These are phyloP conservation scores for Bryum argenteum DNA, from an alignment of 225 moss, liverwort and hornwort genomes.

Conservation along the genomic window DNA sequence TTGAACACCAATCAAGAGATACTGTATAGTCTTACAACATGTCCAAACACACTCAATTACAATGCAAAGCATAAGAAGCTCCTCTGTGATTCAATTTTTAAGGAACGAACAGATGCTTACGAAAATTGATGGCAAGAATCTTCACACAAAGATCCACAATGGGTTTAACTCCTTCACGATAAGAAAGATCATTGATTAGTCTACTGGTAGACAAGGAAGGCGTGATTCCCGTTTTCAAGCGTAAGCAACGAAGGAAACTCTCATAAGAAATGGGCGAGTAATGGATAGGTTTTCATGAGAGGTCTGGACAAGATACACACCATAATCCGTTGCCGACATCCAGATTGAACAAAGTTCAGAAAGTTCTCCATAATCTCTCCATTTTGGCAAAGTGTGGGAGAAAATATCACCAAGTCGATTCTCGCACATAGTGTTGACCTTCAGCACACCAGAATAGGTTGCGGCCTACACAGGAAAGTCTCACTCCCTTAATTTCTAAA, in stretches of 20 bases:
- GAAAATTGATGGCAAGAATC: constrained; percentile 74
- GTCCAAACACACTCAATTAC: constrained; percentile 13
- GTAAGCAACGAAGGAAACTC: background rate
- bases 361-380: constrained; percentile 36
- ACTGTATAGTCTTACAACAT: background rate
- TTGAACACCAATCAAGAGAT: background rate
- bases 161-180: constrained; percentile 48
- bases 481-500: constrained; percentile 7
- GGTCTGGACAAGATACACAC: constrained; percentile 41
- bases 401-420: constrained; percentile 43
- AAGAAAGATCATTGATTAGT: constrained; percentile 19
- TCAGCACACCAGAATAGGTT: constrained; percentile 63
- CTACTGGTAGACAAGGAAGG: background rate
- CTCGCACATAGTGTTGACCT: constrained; percentile 43
- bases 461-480: constrained; percentile 45
- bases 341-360: constrained; percentile 51
- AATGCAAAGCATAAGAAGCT: background rate
- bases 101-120: constrained; percentile 40
- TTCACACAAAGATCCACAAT: constrained; percentile 49
- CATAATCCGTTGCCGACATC: constrained; percentile 48
- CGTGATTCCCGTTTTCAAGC: background rate
- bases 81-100: constrained; percentile 2
- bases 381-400: constrained; percentile 11
- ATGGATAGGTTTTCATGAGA: background rate
- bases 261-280: background rate